Percentiles rank a stretch among this genome's conserved stretches.
phyloP scores from a whole-genome alignment of 495 filamentous ascomycete genomes.

The Podospora didyma region DNA sequence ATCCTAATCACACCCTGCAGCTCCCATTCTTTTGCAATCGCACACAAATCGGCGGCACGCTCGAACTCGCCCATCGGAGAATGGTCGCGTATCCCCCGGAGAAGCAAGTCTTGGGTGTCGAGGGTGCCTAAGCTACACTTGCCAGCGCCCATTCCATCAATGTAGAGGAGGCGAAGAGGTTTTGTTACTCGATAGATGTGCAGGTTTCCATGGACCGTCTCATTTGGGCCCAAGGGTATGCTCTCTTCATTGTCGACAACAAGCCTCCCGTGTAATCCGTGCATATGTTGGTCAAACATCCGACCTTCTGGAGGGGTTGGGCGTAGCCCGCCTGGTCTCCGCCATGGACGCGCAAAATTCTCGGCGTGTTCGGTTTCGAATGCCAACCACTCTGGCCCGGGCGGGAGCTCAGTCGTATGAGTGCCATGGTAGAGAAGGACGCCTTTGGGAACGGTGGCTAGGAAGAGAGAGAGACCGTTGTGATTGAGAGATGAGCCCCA shows the following conservation, averaged over 20 bases:
- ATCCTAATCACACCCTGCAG: constrained; percentile 62
- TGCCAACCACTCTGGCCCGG: constrained; percentile 61
- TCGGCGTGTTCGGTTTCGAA: constrained; percentile 68
- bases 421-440: constrained; percentile 63
- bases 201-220: constrained; percentile 41
- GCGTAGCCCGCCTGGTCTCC: neutral
- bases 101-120: constrained; percentile 55
- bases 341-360: constrained; percentile 41
- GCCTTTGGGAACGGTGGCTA: constrained; percentile 52
- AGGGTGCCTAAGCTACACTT: constrained; percentile 57
- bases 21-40: constrained; percentile 44
- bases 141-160: constrained; percentile 59
- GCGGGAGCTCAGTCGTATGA: constrained; percentile 30
- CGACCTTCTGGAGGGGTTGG: too few relatives aligned
- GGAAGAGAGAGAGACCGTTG: constrained; percentile 65
- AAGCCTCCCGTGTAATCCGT: neutral
- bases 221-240: neutral
- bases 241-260: neutral
- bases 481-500: constrained; percentile 66
- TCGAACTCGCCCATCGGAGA: constrained; percentile 27
- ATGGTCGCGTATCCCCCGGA: constrained; percentile 25
- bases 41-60: constrained; percentile 49
- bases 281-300: neutral
- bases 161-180: constrained; percentile 53
- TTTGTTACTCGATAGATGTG: constrained; percentile 50